Evolutionary conservation across 306 rosid genomes (phyloP), one percentile per base, ranked within the genome.

Genomic region (Arachis stenosperma): DNA sequence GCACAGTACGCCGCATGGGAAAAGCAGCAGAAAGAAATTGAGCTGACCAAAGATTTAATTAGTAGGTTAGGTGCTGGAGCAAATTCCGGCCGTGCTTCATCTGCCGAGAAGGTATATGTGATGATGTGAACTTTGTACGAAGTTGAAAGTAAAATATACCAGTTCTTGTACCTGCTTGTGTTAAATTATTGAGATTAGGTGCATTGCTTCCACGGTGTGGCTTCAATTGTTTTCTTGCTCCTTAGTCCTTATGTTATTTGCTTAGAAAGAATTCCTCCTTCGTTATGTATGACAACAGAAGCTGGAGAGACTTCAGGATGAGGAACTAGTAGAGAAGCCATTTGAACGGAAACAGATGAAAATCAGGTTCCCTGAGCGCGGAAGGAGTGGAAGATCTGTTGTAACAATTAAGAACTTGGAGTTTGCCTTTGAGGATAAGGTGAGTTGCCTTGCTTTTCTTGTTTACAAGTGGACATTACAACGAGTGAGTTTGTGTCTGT

Each of bases 21-120:
- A 85, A 94, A 94, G 90, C 97, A 94, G 89, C 97, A 94, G 86
- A 94, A 91, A 81, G 97, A 94, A 83, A 94, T 94, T 78, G 98
- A 88, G 46, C 94, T 88, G 0, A 89, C 96, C 7, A 89, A 75
- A 84, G 97, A 89, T 74, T 86, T 94, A 52, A 91, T 94, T 59
- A 85, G 44, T 50, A 85, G 98, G 80, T 80, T 94, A 84, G 92
- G 98, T 6, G 98, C 98, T 61, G 98, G 98, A 66, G 96, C 89
- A 61, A 94, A 90, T 85, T 91, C 98, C 4, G 97, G 98, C 10
- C 91, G 98, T 77, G 98, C 98, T 62, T 91, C 98, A 61, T 33
- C 98, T 57, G 98, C 98, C 44, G 98, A 83, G 80, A 94, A 91
- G 97, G 98, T 94, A 87, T 13, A 41, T 61, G 37, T 71, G 47